Base-by-base conservation (phyloP, 2,329 filamentous ascomycete species). In the Neofusicoccum cordaticola region DNA sequence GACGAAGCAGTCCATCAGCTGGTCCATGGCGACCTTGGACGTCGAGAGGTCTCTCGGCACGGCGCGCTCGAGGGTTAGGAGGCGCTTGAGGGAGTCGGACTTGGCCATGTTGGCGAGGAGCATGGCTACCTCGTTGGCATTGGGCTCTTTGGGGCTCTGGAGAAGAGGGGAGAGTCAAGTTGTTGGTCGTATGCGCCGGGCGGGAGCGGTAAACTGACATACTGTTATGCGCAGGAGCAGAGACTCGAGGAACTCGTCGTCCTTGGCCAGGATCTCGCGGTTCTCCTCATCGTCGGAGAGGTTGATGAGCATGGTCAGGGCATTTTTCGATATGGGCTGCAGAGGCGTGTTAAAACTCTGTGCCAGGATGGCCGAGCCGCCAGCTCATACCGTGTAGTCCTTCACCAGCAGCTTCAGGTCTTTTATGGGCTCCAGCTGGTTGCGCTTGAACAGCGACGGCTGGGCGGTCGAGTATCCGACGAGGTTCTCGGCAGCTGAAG, bases 1-100 rank as follows among this genome's bases (percentile, higher is more conserved):
- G 74, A 98, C 95, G 74, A 99, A 99, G 71, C 96, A 89, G 76
- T 98, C 95, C 76, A 99, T 87, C 35, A 99, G 82, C 78, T 98
- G 95, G 76, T 97, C 93, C 71, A 98, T 86, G 4, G 92, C 88
- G 65, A 86, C 83, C 41, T 88, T 85, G 45, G 92, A 91, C 1
- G 87, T 90, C 5, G 86, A 88, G 6, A 97, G 85, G n/a, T 83
- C 82, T 63, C 88, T 85, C 2, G 92, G 90, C 0, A 89, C 77
- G 6, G 85, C 80, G 67, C 92, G 89, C 72, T 89, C 90, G 63
- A 90, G 82, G 4, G 83, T 82, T 11, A 94, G 78, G 4, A 97
- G 81, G 48, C 84, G 84, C 68, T 90, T 89, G 64, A 97, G 78
- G 5, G 83, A 84, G 69, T 94, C 88, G 67, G 86, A 90, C 79